A percentile compares a stretch with the other conserved stretches of the same genome.
Evolutionary conservation across 352 stramenopile genomes (phyloP).

Genomic region (Globisporangium solare): DNA sequence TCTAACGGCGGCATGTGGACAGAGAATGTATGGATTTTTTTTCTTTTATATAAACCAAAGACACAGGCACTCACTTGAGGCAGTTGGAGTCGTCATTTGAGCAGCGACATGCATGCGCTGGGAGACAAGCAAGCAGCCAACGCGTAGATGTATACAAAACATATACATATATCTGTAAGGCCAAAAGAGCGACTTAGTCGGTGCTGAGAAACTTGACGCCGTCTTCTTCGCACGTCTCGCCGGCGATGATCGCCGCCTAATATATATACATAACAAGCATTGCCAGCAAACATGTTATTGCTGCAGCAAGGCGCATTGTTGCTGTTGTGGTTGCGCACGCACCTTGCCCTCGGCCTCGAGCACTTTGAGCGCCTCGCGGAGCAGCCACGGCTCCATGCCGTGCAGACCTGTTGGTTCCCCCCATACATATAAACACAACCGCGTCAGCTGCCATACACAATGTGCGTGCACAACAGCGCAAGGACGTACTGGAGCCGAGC

Average conservation of each 20-base stretch:
- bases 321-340: neutral
- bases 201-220: slow-evolving; percentile 81
- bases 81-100: too few relatives aligned
- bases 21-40: too few relatives aligned
- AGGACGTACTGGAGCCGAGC: slow-evolving; percentile 55
- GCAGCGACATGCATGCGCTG: too few relatives aligned
- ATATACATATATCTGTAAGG: too few relatives aligned
- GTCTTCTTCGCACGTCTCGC: slow-evolving; percentile 79
- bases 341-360: slow-evolving; percentile 77
- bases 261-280: neutral
- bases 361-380: slow-evolving; percentile 71
- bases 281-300: too few relatives aligned
- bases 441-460: neutral
- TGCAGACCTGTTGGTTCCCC: slow-evolving; percentile 53
- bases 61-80: too few relatives aligned
- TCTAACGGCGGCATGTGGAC: too few relatives aligned
- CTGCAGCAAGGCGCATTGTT: too few relatives aligned
- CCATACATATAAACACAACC: neutral
- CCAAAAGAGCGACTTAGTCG: too few relatives aligned
- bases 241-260: slow-evolving; percentile 71
- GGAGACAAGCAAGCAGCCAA: too few relatives aligned
- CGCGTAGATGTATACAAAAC: too few relatives aligned
- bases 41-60: too few relatives aligned
- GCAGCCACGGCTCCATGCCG: slow-evolving; percentile 79
- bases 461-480: neutral